Conservation (phyloP, 2,329 filamentous ascomycete species). For the Diaporthe citrichinensis region DNA sequence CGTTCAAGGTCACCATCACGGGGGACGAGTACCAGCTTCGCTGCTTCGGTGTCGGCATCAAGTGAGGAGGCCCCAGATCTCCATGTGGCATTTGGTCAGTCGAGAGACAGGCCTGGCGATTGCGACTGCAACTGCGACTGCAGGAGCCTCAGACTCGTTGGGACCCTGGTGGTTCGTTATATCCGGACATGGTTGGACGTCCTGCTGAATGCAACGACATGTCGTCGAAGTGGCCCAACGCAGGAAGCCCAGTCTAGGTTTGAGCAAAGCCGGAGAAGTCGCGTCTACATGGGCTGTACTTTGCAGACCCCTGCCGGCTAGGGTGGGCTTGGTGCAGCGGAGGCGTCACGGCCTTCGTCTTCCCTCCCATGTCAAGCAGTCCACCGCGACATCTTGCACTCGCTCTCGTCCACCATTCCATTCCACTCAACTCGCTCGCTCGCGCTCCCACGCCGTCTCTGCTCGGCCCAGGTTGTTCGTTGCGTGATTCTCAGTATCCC, state of each 20-base stretch:
- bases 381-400: constrained; percentile 40
- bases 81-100: constrained; percentile 28
- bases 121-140: background rate
- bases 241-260: constrained; percentile 31
- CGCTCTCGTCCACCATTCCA: constrained; percentile 31
- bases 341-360: constrained; percentile 39
- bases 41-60: background rate
- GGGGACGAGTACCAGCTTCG: background rate
- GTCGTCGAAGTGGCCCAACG: constrained; percentile 33
- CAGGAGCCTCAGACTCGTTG: constrained; percentile 14
- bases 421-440: constrained; percentile 10
- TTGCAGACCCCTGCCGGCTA: constrained; percentile 21
- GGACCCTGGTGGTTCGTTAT: constrained; percentile 11
- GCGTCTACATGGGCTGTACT: background rate
- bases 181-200: constrained; percentile 5
- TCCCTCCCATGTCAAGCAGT: constrained; percentile 37
- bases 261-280: constrained; percentile 25
- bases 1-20: background rate
- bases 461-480: background rate
- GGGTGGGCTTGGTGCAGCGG: constrained; percentile 42
- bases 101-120: background rate
- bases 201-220: constrained; percentile 31
- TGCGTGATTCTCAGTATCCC: background rate
- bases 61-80: constrained; percentile 14
- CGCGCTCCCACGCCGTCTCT: background rate